phyloP scores from a whole-genome alignment of 2,329 filamentous ascomycete genomes.

The Aspergillus vadensis region DNA sequence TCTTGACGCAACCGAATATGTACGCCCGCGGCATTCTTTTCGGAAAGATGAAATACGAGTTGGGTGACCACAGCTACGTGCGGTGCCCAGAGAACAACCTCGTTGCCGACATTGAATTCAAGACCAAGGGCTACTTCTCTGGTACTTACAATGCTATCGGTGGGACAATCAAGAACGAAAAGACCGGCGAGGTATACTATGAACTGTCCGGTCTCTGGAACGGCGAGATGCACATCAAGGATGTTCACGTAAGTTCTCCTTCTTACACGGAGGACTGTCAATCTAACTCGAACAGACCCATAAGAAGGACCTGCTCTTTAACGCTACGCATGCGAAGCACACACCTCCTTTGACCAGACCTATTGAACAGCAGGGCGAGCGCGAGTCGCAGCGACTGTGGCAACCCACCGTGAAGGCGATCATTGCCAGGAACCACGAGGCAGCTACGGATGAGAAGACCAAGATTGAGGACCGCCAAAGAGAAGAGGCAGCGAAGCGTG shows the following conservation, averaged over 20 bases:
- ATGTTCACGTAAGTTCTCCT: constrained; percentile 58
- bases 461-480: constrained; percentile 91
- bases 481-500: constrained; percentile 79
- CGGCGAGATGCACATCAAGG: constrained; percentile 90
- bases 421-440: constrained; percentile 78
- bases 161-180: constrained; percentile 84
- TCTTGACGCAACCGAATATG: constrained; percentile 97
- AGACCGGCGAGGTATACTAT: constrained; percentile 82
- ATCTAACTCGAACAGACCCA: constrained; percentile 64
- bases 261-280: not conserved
- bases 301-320: constrained; percentile 85
- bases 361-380: constrained; percentile 80
- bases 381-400: constrained; percentile 91
- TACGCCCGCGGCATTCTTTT: constrained; percentile 96
- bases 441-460: constrained; percentile 94
- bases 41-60: constrained; percentile 99
- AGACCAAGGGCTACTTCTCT: constrained; percentile 95
- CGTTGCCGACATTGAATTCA: constrained; percentile 92
- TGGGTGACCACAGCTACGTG: constrained; percentile 93
- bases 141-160: constrained; percentile 96
- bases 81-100: constrained; percentile 86
- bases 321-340: constrained; percentile 76
- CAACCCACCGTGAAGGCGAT: constrained; percentile 77
- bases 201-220: constrained; percentile 93
- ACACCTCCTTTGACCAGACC: constrained; percentile 73